Evolutionary conservation across 306 rosid species (phyloP).

Genomic region (Citrullus mucosospermus): DNA sequence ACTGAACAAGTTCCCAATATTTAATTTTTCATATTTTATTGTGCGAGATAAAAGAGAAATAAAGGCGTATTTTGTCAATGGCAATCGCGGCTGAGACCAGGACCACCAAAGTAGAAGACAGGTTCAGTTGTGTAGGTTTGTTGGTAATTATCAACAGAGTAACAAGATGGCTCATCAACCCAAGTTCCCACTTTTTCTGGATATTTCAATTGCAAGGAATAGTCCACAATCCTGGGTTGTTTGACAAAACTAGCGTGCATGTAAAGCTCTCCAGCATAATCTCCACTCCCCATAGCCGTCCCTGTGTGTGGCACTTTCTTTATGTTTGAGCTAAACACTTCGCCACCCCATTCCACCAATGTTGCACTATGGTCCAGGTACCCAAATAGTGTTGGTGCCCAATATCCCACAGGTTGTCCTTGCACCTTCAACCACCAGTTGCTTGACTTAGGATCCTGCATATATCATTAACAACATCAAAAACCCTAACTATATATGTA

Average conservation of each 20-base stretch:
- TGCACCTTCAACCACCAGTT: constrained; percentile 50
- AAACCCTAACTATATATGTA: no score
- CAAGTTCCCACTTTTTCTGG: constrained; percentile 14
- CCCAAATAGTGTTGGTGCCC: constrained; percentile 20
- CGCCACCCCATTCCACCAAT: constrained; percentile 62
- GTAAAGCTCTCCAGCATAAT: background rate
- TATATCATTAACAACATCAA: background rate
- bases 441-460: constrained; percentile 19
- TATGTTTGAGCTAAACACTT: constrained; percentile 32
- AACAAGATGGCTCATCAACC: constrained; percentile 31
- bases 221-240: constrained; percentile 26
- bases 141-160: constrained; percentile 13
- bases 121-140: constrained; percentile 17
- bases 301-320: constrained; percentile 35
- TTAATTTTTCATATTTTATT: no score
- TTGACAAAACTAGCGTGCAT: constrained; percentile 28
- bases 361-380: constrained; percentile 15
- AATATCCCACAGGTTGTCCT: constrained; percentile 29
- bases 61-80: constrained; percentile 6
- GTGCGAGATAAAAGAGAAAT: no score
- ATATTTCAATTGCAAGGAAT: constrained; percentile 28
- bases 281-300: constrained; percentile 65
- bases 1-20: no score
- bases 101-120: constrained; percentile 45
- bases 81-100: constrained; percentile 25